Evolutionary conservation across 148 eudicot species (phyloP).

Genomic region (Rhododendron vialii): DNA sequence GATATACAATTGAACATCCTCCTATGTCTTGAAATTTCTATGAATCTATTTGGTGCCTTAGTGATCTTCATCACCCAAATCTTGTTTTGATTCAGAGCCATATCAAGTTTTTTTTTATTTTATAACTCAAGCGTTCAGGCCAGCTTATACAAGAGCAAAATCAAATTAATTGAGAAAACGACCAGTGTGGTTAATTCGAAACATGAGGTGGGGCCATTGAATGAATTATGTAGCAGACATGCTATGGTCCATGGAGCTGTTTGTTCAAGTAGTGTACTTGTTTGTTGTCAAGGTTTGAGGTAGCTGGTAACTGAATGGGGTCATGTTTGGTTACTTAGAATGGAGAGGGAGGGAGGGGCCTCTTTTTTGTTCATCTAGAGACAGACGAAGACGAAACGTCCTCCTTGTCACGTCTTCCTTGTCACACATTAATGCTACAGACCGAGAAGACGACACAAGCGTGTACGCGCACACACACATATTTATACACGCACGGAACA

Average conservation of each 20-base stretch:
- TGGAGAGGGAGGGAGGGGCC: conserved; percentile 1
- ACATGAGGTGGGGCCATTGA: neutral
- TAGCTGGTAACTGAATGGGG: neutral
- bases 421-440: neutral
- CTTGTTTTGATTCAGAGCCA: too few species aligned
- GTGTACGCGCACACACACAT: too few species aligned
- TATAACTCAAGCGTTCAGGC: too few species aligned
- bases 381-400: neutral
- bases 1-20: too few species aligned
- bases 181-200: neutral
- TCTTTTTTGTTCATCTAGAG: neutral
- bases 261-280: neutral
- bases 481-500: too few species aligned
- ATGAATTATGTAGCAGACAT: neutral
- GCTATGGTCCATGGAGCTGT: neutral
- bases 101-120: too few species aligned
- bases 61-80: neutral
- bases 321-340: neutral
- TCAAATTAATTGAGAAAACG: neutral
- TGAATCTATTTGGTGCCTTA: too few species aligned
- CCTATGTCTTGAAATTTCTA: too few species aligned
- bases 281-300: neutral
- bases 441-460: neutral
- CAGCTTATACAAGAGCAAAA: neutral
- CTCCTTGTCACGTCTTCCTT: neutral